These are phyloP conservation scores for Ganoderma resinaceum DNA, from an alignment of 1,284 basidiomycete genomes.

Conservation along the genomic window DNA sequence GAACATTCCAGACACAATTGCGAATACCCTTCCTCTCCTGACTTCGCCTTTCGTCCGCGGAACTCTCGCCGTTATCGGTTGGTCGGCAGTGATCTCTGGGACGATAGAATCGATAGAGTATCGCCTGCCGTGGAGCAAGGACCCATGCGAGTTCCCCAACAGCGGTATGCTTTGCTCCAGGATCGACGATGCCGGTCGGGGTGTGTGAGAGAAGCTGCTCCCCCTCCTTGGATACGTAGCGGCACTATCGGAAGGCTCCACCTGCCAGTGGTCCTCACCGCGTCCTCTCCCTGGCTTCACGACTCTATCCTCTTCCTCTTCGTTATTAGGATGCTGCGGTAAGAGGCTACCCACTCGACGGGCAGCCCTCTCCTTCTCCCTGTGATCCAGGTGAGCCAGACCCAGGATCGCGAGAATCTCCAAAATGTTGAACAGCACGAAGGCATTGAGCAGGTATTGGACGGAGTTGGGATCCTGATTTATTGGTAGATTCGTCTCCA, in stretches of 20 bases:
- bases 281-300: conserved; percentile 17
- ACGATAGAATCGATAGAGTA: conserved; percentile 34
- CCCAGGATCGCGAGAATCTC: conserved; percentile 61
- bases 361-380: conserved; percentile 40
- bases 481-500: conserved; percentile 12
- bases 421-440: conserved; percentile 63
- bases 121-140: conserved; percentile 34
- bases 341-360: conserved; percentile 30
- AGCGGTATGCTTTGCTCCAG: conserved; percentile 38
- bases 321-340: conserved; percentile 31
- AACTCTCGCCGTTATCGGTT: conserved; percentile 36
- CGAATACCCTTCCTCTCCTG: conserved; percentile 59
- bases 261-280: conserved; percentile 24
- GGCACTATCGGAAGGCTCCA: conserved; percentile 16
- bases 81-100: conserved; percentile 14
- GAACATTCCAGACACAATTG: conserved; percentile 49
- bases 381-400: conserved; percentile 54
- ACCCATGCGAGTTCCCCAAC: conserved; percentile 31
- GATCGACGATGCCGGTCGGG: conserved; percentile 28
- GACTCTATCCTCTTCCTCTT: conserved; percentile 18
- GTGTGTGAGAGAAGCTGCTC: conserved; percentile 2
- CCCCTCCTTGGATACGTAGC: conserved; percentile 15
- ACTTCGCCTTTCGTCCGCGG: conserved; percentile 46
- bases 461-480: conserved; percentile 41
- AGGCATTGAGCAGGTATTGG: conserved; percentile 64